phyloP scores from a whole-genome alignment of 129 eudicot species.

The Flaveria bidentis region DNA sequence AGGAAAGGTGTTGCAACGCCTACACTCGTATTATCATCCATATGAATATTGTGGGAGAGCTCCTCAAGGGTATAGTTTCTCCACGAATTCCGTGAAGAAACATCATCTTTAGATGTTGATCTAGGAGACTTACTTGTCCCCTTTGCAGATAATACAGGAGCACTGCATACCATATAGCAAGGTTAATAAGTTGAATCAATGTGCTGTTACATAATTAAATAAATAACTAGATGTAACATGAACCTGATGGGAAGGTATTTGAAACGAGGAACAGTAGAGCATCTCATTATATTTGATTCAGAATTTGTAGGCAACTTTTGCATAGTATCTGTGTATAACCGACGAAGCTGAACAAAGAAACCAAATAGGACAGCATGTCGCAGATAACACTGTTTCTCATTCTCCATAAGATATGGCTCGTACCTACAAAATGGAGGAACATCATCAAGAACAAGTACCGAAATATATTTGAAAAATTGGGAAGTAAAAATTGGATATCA shows the following conservation, averaged over 20 bases:
- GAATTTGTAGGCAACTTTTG: conserved; percentile 81
- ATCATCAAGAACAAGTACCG: not conserved
- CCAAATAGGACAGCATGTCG: conserved; percentile 92
- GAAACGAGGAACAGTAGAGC: conserved; percentile 93
- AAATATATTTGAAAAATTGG: not conserved
- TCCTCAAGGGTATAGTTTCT: conserved; percentile 66
- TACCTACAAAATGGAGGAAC: conserved; percentile 41
- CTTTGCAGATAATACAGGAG: conserved; percentile 87
- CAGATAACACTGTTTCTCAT: conserved; percentile 83
- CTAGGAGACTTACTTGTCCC: conserved; percentile 59
- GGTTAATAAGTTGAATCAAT: conserved; percentile 19
- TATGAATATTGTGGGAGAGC: conserved; percentile 52
- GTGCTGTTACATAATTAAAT: not conserved
- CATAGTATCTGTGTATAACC: conserved; percentile 70
- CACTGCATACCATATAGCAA: conserved; percentile 47
- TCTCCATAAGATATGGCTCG: conserved; percentile 95
- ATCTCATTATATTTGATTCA: conserved; percentile 90
- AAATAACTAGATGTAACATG: not conserved
- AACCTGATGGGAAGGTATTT: conserved; percentile 98
- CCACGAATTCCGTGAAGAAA: conserved; percentile 73
- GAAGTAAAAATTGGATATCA: not conserved
- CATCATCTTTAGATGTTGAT: conserved; percentile 66
- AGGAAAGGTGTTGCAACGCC: conserved; percentile 91
- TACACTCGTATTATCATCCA: conserved; percentile 67
- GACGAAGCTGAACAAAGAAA: conserved; percentile 88